phyloP scores from a whole-genome alignment of 2,329 filamentous ascomycete species.

The Paracoccidioides lutzii region DNA sequence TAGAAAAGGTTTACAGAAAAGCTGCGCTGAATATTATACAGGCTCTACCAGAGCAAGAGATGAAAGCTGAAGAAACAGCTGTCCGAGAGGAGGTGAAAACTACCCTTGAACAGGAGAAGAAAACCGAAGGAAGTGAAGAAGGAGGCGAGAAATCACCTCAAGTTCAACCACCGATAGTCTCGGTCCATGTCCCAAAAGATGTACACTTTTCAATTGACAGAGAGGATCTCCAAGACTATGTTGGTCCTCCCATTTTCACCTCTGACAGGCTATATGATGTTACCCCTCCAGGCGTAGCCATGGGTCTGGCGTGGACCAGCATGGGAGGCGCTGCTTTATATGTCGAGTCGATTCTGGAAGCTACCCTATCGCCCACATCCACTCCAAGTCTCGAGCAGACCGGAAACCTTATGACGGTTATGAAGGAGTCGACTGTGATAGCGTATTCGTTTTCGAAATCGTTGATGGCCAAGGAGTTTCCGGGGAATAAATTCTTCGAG shows the following conservation, averaged over 20 bases:
- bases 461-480: conserved; percentile 69
- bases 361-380: conserved; percentile 58
- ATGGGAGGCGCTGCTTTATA: conserved; percentile 95
- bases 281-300: conserved; percentile 85
- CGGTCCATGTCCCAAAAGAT: conserved; percentile 71
- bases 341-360: conserved; percentile 90
- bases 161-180: conserved; percentile 3
- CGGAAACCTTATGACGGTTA: conserved; percentile 86
- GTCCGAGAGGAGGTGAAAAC: conserved; percentile 80
- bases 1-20: conserved; percentile 97
- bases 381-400: conserved; percentile 77
- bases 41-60: conserved; percentile 11
- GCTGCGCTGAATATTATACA: conserved; percentile 94
- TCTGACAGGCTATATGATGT: conserved; percentile 90
- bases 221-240: conserved; percentile 89
- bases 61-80: conserved; percentile 56
- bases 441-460: conserved; percentile 95
- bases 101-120: conserved; percentile 47
- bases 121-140: neutral
- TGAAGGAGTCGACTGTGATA: conserved; percentile 94
- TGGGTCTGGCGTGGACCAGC: conserved; percentile 96
- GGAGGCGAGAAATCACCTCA: conserved; percentile 10
- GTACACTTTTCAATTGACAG: conserved; percentile 80
- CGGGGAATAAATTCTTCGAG: conserved; percentile 89
- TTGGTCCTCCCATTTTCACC: conserved; percentile 89